Evolutionary conservation across 1,139 yeast species (phyloP), one percentile per base, ranked within the genome.

Genomic region (Magnusiomyces tetraspermus): DNA sequence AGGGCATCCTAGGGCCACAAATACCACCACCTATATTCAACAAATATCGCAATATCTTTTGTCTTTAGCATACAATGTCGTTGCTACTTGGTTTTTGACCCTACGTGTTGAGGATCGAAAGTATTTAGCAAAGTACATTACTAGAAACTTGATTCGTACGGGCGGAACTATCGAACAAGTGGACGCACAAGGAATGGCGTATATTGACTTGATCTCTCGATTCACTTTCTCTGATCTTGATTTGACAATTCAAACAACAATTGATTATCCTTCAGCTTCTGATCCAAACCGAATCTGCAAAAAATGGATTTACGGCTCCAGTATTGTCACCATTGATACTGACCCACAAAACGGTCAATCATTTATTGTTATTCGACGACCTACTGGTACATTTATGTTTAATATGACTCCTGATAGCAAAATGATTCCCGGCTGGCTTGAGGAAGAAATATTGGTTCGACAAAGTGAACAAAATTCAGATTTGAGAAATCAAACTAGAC

Each of bases 41-140:
- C 62, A 66, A 15, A 66, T 85, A 53, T 75, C 85, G 0, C 82
- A 78, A 53, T 86, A 85, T 63, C 72, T 83, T 38, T 68, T 79
- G 26, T 73, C 80, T 0, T 69, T 84, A 50, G 85, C 95, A 0
- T 85, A 82, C 63, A 77, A 76, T 55, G 85, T 85, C 3, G 78
- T 88, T 44, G 74, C 85, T 1, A 76, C 78, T 48, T 85, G 95
- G 92, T 87, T 83, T 61, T 67, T 86, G 59, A 80, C 83, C 52
- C 76, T 87, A 62, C 74, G 76, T 31, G 59, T 83, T 58, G 69
- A 70, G n/a, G 82, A 82, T 50, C 71, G 95, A 47, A 76, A 76
- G 52, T 72, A 75, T 47, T 63, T 86, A 47, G 77, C 85, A 0
- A 76, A 85, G 1, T 88, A 79, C 61, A 74, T 88, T 17, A 73